Base-by-base conservation (phyloP, 2,329 filamentous ascomycete genomes). In the Fusarium pseudocircinatum region DNA sequence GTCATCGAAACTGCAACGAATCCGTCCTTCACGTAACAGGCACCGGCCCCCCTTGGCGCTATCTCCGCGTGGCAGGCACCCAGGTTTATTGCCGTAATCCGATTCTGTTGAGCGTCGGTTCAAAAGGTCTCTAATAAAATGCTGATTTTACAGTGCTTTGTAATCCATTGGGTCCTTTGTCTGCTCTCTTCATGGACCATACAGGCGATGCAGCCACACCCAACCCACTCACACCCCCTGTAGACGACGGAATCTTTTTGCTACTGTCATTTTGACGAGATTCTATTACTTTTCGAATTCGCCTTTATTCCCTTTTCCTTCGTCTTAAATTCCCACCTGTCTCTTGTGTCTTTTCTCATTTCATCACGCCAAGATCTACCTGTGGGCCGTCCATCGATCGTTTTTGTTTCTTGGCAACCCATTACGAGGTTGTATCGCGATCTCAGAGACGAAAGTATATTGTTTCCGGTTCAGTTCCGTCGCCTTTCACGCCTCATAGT, bases 81-180 rank as follows among this genome's bases (percentile, higher is more conserved):
- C 57, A 50, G 50, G 54, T 37, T 60, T 60, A 42, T 59, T 72
- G 72, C 72, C 72, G 72, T 74, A 56, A 63, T 59, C 72, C 72
- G 72, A 65, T 42, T 49, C 54, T 67, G 56, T 72, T 44, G 59
- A 63, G 49, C 18, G 26, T 30, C 43, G 16, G 53, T 53, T 54
- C 50, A 49, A 32, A 53, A 46, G 37, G 47, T 26, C 57, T 30
- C 60, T 40, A 30, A 34, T 34, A 20, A 39, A 20, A 34, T 24
- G 26, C 53, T 60, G 46, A 10, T 56, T 59, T 39, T 66, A 18
- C 37, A 24, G 46, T 70, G 72, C 72, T 75, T 75, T 75, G 72
- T 75, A 75, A 75, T 75, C 72, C 34, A 36, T 63, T 63, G 53
- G 70, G 32, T 60, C 57, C 39, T 61, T 63, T 60, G 40, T 63